Base-by-base conservation (phyloP, 2,329 filamentous ascomycete species). In the Exophiala sp. region DNA sequence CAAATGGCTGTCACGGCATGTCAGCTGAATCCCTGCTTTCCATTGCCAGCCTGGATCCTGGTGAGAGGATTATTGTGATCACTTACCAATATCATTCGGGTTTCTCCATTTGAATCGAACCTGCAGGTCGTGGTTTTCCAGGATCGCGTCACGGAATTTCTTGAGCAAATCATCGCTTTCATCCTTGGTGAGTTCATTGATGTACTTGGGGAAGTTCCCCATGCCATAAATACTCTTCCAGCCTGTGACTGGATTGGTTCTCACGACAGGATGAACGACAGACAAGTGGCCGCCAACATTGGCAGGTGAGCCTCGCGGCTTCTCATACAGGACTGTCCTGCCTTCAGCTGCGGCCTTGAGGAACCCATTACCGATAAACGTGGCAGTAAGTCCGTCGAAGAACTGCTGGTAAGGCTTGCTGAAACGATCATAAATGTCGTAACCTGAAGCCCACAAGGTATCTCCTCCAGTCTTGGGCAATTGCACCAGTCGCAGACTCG, bases 361-460 rank as follows among this genome's bases (percentile, higher is more conserved):
- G 67, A 83, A 84, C 1, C 68, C 65, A 0, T 78, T 73, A 0
- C 74, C 75, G 57, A 77, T 78, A 47, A 74, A 80, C 0, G 78
- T 81, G 2, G 77, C 83, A 0, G 80, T 85, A 6, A 86, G 68
- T 0, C 68, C 67, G 50, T 86, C 82, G 24, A 86, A 73, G 66
- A 86, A 85, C 20, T 70, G 70, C 54, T 80, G 80, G 49, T 80
- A 79, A 0, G 79, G 71, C 2, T 72, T 42, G 48, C 50, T 56
- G 39, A 88, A 73, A 24, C 82, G 78, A 63, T 88, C 84, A 62
- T 85, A 87, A 10, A 86, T 68, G 61, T 87, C 83, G 63, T 86
- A 86, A 0, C 82, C 83, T 1, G 81, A 84, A 0, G 84, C 84
- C 83, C 84, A 87, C 5, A 87, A 75, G 0, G 85, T 86, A 66